Evolutionary conservation across 768 basidiomycete genomes (phyloP), one percentile per base, ranked within the genome.

Genomic region (Pulveroboletus ravenelii): DNA sequence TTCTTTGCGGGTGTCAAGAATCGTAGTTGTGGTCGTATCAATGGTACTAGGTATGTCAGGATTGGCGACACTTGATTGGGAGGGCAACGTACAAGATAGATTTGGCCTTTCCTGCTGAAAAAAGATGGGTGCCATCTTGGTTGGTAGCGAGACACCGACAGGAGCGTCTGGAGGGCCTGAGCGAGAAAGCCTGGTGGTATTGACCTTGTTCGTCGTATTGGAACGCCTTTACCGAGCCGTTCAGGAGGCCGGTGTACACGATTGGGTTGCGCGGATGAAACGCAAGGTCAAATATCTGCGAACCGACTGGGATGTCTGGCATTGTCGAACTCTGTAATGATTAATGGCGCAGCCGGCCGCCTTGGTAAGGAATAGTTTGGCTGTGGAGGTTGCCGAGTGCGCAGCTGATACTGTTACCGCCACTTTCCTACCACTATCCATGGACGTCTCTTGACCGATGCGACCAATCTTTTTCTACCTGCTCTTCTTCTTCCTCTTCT

Each of bases 281-380:
- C 2, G 78, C 80, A 37, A 96, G 72, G 72, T 95, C 94, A 69
- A 95, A 96, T 27, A 93, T 81, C 67, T 95, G 89, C 8, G 82
- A 79, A 42, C 81, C 82, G 40, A 86, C 76, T 18, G 77, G 73
- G 44, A 93, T 84, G 71, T 89, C 74, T 27, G 81, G 76, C 77
- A 80, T 79, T 40, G 23, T 20, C 14, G 9, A 10, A 18, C 10
- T 25, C n/a, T n/a, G 9, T 13, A 12, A 13, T 32, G 32, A 32
- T n/a, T n/a, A n/a, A n/a, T n/a, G n/a, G n/a, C n/a, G n/a, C n/a
- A n/a, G 20, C 20, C 20, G 20, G 20, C 20, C 20, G 20, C 20
- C 20, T 23, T 27, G 25, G 25, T 13, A 13, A n/a, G 12, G 13
- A 32, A 5, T 6, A 1, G 32, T 34, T 15, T 32, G 18, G 20